phyloP scores from a whole-genome alignment of 805 yeast genomes.

The Ogataea sp. region DNA sequence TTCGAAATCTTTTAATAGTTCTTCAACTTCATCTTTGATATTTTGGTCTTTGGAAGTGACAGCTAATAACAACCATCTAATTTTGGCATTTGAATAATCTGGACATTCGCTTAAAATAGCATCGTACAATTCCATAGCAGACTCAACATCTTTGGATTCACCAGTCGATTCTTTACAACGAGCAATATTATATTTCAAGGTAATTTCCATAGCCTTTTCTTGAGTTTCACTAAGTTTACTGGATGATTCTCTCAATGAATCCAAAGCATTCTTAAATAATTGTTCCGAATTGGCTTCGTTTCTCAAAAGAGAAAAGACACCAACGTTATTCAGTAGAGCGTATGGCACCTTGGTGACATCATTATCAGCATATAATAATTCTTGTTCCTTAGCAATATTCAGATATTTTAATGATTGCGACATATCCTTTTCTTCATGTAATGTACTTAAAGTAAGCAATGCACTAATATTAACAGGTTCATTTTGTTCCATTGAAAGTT shows the following conservation, averaged over 20 bases:
- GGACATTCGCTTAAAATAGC: conserved; percentile 55
- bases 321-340: conserved; percentile 73
- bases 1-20: conserved; percentile 44
- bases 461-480: conserved; percentile 62
- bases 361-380: conserved; percentile 25
- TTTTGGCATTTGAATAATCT: conserved; percentile 62
- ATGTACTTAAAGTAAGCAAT: conserved; percentile 55
- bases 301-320: conserved; percentile 68
- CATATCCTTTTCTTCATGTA: conserved; percentile 60
- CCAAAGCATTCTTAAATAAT: conserved; percentile 33
- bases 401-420: conserved; percentile 62
- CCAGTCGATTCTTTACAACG: conserved; percentile 41
- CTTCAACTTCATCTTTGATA: conserved; percentile 45
- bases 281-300: conserved; percentile 38
- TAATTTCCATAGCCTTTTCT: conserved; percentile 25
- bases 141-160: conserved; percentile 17
- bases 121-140: conserved; percentile 37
- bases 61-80: conserved; percentile 60
- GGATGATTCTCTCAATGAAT: conserved; percentile 27
- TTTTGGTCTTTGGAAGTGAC: conserved; percentile 41
- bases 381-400: conserved; percentile 37
- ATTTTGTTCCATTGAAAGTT: conserved; percentile 45
- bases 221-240: conserved; percentile 12
- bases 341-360: conserved; percentile 40
- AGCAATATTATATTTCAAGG: conserved; percentile 68